Evolutionary conservation across 306 rosid species (phyloP), one percentile per base, ranked within the genome.

Genomic region (Purshia tridentata): DNA sequence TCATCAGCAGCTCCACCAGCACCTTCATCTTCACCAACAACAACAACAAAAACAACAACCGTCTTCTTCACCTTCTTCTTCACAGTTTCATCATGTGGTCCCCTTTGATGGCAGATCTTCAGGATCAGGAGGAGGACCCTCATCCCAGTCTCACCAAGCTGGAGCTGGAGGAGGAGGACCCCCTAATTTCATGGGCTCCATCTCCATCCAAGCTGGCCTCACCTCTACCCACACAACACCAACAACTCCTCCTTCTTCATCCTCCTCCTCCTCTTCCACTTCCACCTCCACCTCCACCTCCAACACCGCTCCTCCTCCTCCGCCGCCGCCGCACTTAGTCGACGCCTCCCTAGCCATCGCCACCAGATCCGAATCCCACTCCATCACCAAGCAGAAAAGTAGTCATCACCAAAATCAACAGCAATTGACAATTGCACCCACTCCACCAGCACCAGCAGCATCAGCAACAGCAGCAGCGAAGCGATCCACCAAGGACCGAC

Each of bases 341-440:
- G 93, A 92, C 37, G 96, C 98, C 15, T 88, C 96, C 18, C 85
- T 92, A 3, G 98, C 96, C 70, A 88, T 92, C 82, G 89, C 92
- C 76, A 86, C 98, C 94, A 86, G 94, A 90, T 88, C 94, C 85
- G 95, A 87, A 1, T 29, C 82, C 41, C 73, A 50, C 65, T 72
- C 88, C 58, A 12, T 62, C 44, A 84, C 72, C 29, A 78, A 76
- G 45, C 37, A 45, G 64, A 47, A 75, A 55, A 70, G 2, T 1
- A 29, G 35, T 29, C 35, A 29, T 29, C 35, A 56, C 47, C 72
- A 79, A 13, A 65, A 69, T 16, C 77, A 71, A 18, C 80, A 67
- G 9, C 85, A 76, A 42, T 60, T 75, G 41, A 40, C 86, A 11
- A 47, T 76, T 49, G 67, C 41, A 22, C 58, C 80, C 39, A 12